Percentiles rank a stretch among this genome's conserved stretches.
Evolutionary conservation across 257 asterid genomes (phyloP).

Genomic region (Primulina tabacum): DNA sequence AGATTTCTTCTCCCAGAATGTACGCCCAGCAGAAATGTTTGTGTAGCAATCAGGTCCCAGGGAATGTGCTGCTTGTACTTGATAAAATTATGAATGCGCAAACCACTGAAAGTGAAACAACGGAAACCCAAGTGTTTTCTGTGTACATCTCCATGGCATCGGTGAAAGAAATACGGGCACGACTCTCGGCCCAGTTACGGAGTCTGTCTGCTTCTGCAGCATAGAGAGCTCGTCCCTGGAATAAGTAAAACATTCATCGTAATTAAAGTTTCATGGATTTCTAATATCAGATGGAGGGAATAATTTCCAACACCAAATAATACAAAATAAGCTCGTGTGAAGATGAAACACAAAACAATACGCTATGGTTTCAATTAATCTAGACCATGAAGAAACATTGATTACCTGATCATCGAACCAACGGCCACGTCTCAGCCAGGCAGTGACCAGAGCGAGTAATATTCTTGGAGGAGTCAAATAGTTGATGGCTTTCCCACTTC

Average conservation of each 20-base stretch:
- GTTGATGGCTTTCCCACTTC: slow-evolving; percentile 89
- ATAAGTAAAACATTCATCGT: neutral
- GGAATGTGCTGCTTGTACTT: slow-evolving; percentile 61
- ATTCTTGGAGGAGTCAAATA: slow-evolving; percentile 97
- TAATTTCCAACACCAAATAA: neutral
- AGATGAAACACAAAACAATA: neutral
- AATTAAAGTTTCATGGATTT: neutral
- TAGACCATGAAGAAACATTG: neutral
- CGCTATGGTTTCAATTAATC: neutral
- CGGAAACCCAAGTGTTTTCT: slow-evolving; percentile 92
- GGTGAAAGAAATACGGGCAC: slow-evolving; percentile 83
- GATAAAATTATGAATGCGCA: slow-evolving; percentile 95
- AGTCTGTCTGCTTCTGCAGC: slow-evolving; percentile 98
- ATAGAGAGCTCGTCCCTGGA: slow-evolving; percentile 90
- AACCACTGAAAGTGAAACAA: slow-evolving; percentile 87
- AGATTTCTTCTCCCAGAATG: neutral
- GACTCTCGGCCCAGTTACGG: slow-evolving; percentile 95
- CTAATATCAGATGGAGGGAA: neutral
- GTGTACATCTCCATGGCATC: slow-evolving; percentile 99
- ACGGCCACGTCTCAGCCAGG: slow-evolving; percentile 94
- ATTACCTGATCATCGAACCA: slow-evolving; percentile 96
- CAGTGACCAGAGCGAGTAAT: slow-evolving; percentile 85
- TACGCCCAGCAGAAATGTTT: slow-evolving; percentile 7
- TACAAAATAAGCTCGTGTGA: neutral
- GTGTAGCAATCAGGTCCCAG: slow-evolving; percentile 44